A percentile compares a stretch with the other conserved stretches of the same genome.
These are phyloP conservation scores for Coemansia sp. DNA, from an alignment of 192 early-diverging fungal species.

Conservation along the genomic window DNA sequence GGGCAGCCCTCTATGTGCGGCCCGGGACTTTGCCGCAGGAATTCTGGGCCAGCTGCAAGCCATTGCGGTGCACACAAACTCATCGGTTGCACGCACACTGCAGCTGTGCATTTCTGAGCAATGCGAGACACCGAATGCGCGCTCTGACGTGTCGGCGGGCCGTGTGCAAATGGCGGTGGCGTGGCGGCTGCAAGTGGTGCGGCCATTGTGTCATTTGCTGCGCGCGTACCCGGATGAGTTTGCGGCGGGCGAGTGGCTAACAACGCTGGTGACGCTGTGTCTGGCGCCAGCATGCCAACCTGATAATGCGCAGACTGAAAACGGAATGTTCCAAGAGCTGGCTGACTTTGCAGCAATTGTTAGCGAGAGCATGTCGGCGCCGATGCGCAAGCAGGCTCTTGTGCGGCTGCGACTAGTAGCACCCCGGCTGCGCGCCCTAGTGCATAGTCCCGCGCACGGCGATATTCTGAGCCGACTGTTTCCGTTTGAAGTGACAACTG, in stretches of 20 bases:
- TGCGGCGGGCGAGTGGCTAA: conserved; percentile 44
- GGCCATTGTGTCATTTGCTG: conserved; percentile 33
- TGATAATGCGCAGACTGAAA: neutral
- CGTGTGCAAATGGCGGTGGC: conserved; percentile 17
- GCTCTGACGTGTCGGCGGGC: neutral
- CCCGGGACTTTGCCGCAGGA: conserved; percentile 28
- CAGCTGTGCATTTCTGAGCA: conserved; percentile 10
- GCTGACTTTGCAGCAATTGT: conserved; percentile 43
- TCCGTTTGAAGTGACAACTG: conserved; percentile 35
- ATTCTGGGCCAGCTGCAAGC: conserved; percentile 42
- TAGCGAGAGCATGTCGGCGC: conserved; percentile 35
- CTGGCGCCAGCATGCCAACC: conserved; percentile 27
- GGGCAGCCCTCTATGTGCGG: conserved; percentile 1
- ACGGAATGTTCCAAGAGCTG: conserved; percentile 16
- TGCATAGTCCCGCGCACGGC: conserved; percentile 1
- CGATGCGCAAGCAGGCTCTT: conserved; percentile 41
- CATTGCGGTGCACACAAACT: conserved; percentile 20
- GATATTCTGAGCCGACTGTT: conserved; percentile 37
- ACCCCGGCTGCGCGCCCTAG: conserved; percentile 16
- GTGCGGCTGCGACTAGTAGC: conserved; percentile 24
- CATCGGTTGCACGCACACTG: conserved; percentile 11
- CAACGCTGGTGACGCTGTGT: conserved; percentile 36
- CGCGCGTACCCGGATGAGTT: conserved; percentile 48
- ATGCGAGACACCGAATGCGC: too few species aligned
- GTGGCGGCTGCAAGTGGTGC: conserved; percentile 35